Evolutionary conservation across 805 yeast species (phyloP).

Genomic region (Starmera pachycereana): DNA sequence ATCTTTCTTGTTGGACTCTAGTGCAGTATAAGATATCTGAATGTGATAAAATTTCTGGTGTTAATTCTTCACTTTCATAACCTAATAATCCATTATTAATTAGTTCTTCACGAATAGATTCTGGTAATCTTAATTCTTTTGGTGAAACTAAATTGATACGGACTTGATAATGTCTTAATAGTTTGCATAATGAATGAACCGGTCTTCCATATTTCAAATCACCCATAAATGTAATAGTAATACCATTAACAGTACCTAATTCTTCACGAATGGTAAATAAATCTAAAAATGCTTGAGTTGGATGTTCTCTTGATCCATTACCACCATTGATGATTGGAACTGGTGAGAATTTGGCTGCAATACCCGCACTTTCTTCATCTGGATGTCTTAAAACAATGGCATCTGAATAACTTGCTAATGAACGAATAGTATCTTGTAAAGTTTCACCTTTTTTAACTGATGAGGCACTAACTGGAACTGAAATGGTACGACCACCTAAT

Average conservation of each 20-base stretch:
- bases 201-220: slow-evolving; percentile 98
- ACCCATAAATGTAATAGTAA: slow-evolving; percentile 98
- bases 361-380: slow-evolving; percentile 78
- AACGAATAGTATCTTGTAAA: slow-evolving; percentile 90
- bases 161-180: slow-evolving; percentile 87
- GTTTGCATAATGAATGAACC: slow-evolving; percentile 88
- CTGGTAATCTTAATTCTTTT: slow-evolving; percentile 76
- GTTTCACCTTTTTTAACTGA: slow-evolving; percentile 98
- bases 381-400: slow-evolving; percentile 98
- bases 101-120: slow-evolving; percentile 58
- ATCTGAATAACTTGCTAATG: slow-evolving; percentile 92
- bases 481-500: slow-evolving; percentile 93
- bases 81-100: slow-evolving; percentile 57
- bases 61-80: slow-evolving; percentile 64
- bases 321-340: slow-evolving; percentile 98
- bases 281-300: slow-evolving; percentile 96
- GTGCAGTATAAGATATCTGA: slow-evolving; percentile 97
- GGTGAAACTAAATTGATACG: slow-evolving; percentile 90
- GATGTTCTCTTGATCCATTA: slow-evolving; percentile 96
- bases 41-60: slow-evolving; percentile 75
- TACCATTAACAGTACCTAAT: slow-evolving; percentile 95
- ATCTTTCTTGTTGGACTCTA: slow-evolving; percentile 96
- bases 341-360: slow-evolving; percentile 94
- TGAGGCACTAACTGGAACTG: slow-evolving; percentile 78
- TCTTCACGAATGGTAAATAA: slow-evolving; percentile 98